Evolutionary conservation across 495 filamentous ascomycete genomes (phyloP).

Genomic region (Staphylotrichum longicolle): DNA sequence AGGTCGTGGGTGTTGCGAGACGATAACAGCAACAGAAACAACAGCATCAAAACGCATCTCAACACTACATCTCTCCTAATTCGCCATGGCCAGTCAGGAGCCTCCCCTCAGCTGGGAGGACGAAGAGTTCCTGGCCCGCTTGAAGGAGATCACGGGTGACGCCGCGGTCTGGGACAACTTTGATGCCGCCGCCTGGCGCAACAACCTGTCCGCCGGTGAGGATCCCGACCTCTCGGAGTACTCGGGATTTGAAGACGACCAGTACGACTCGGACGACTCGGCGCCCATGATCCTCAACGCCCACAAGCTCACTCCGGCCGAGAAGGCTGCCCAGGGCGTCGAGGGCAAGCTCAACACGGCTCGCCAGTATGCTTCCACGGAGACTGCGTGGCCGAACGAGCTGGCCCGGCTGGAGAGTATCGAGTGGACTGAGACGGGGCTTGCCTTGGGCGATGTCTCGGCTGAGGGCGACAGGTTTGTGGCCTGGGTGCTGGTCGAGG

Average conservation of each 20-base stretch:
- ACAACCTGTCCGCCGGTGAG: background rate
- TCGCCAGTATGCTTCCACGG: constrained; percentile 18
- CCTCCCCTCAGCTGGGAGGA: constrained; percentile 5
- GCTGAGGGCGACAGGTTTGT: constrained; percentile 46
- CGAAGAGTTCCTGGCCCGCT: constrained; percentile 16
- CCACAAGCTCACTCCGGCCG: constrained; percentile 16
- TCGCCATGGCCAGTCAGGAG: background rate
- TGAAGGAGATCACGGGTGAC: constrained; percentile 19
- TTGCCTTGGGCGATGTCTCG: constrained; percentile 32
- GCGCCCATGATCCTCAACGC: constrained; percentile 23
- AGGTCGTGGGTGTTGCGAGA: no score
- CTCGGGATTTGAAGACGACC: background rate
- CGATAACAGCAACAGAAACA: no score
- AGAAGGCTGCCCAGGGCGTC: background rate
- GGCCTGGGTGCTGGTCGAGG: constrained; percentile 56
- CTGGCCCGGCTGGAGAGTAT: constrained; percentile 25
- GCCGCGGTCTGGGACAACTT: constrained; percentile 22
- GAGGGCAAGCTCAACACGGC: constrained; percentile 29
- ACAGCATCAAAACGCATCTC: no score
- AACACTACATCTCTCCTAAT: no score
- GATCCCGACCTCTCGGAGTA: background rate
- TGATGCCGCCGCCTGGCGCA: constrained; percentile 22
- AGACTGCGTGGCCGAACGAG: constrained; percentile 9
- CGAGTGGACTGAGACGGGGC: constrained; percentile 24
- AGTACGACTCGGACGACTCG: constrained; percentile 23